These are phyloP conservation scores for Xylariaceae sp. DNA, from an alignment of 2,329 filamentous ascomycete genomes.

Conservation along the genomic window DNA sequence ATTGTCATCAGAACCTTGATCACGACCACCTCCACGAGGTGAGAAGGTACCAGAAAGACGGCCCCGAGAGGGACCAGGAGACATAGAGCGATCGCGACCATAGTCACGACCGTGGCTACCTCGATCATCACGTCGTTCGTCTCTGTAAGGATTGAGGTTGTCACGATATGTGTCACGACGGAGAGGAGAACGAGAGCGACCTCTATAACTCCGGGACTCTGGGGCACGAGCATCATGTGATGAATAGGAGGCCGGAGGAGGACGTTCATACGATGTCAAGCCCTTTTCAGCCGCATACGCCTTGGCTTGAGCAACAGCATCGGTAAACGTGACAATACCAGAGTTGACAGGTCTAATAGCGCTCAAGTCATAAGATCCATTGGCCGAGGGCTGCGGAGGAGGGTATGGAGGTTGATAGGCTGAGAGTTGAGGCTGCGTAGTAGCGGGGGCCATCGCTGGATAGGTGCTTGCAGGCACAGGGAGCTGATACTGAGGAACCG, in stretches of 20 bases:
- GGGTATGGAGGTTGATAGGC: constrained; percentile 37
- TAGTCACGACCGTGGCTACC: constrained; percentile 50
- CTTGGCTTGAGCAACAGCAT: constrained; percentile 79
- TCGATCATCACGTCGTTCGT: constrained; percentile 71
- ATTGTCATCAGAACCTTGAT: constrained; percentile 56
- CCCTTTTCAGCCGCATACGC: constrained; percentile 77
- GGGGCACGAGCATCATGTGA: constrained; percentile 41
- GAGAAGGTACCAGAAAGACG: constrained; percentile 51
- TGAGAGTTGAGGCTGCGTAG: constrained; percentile 33
- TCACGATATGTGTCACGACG: constrained; percentile 68
- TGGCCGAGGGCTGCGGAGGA: constrained; percentile 63
- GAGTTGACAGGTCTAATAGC: constrained; percentile 73
- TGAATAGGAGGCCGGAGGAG: constrained; percentile 39
- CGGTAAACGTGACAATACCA: constrained; percentile 75
- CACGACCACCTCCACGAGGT: constrained; percentile 47
- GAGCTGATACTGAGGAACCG: constrained; percentile 31
- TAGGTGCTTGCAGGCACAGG: constrained; percentile 37
- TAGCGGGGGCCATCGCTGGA: constrained; percentile 37
- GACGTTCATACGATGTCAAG: constrained; percentile 56
- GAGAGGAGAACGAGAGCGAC: constrained; percentile 68
- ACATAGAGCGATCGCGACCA: constrained; percentile 68
- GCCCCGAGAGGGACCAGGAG: constrained; percentile 52
- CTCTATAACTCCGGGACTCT: constrained; percentile 54
- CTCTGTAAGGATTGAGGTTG: constrained; percentile 76
- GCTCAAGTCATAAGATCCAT: constrained; percentile 75